Evolutionary conservation across 2,329 filamentous ascomycete genomes (phyloP).

Genomic region (Tolypocladium ovalisporum): DNA sequence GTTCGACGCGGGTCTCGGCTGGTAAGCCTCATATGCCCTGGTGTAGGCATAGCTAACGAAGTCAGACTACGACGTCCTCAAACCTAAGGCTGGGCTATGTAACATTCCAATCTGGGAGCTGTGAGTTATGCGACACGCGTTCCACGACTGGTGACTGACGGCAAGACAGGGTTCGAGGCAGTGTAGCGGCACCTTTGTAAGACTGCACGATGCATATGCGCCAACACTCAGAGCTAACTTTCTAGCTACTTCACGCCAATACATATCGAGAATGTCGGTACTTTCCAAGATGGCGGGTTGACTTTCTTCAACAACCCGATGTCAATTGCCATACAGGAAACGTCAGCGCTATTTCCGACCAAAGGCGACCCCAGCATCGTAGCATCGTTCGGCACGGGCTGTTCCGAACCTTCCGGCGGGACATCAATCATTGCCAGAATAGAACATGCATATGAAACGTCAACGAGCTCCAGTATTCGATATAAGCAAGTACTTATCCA

Average conservation of each 20-base stretch:
- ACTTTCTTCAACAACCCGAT: slow-evolving; percentile 9
- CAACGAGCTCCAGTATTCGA: slow-evolving; percentile 3
- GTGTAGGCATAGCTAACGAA: background rate
- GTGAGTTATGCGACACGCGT: background rate
- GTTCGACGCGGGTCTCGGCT: background rate
- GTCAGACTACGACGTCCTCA: background rate
- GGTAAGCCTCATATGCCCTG: background rate
- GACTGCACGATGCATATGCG: background rate
- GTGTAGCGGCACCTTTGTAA: slow-evolving; percentile 9
- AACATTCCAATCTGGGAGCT: background rate
- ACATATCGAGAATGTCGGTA: slow-evolving; percentile 4
- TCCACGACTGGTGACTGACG: background rate
- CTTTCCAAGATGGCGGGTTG: slow-evolving; percentile 10
- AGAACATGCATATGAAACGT: slow-evolving; percentile 4
- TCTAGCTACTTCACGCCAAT: slow-evolving; percentile 7
- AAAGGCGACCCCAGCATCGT: slow-evolving; percentile 8
- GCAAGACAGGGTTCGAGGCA: slow-evolving; percentile 3
- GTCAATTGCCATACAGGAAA: slow-evolving; percentile 8
- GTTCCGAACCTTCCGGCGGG: slow-evolving; percentile 1
- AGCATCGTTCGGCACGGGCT: slow-evolving; percentile 9
- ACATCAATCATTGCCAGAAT: slow-evolving; percentile 2
- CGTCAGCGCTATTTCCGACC: background rate
- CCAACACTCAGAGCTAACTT: no score
- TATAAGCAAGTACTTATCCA: slow-evolving; percentile 7
- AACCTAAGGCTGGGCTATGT: background rate